Evolutionary conservation across 768 basidiomycete genomes (phyloP).

Genomic region (Tricholoma flavovirens): DNA sequence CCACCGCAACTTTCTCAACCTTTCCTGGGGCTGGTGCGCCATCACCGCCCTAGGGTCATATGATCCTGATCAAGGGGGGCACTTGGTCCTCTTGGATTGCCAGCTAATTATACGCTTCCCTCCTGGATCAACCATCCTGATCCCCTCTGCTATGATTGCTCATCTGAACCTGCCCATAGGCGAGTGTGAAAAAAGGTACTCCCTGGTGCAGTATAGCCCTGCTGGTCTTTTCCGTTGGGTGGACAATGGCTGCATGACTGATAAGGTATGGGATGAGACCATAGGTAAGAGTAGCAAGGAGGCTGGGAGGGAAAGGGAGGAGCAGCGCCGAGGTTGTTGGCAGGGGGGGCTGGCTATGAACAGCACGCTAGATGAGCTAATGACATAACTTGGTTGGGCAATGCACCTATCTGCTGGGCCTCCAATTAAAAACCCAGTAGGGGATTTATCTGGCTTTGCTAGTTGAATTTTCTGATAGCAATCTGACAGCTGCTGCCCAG

Average conservation of each 20-base stretch:
- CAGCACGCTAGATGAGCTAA: neutral
- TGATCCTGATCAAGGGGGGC: neutral
- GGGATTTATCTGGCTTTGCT: no score
- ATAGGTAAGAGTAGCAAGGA: neutral
- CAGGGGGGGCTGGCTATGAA: neutral
- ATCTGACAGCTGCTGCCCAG: no score
- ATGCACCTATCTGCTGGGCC: no score
- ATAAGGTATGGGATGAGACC: neutral
- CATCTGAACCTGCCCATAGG: neutral
- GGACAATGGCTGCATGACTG: neutral
- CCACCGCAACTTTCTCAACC: neutral
- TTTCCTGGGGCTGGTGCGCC: neutral
- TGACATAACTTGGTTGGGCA: no score
- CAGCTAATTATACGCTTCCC: neutral
- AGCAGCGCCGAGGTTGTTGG: neutral
- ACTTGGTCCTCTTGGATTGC: slow-evolving; percentile 2
- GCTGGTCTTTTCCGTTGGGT: slow-evolving; percentile 1
- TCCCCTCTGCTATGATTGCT: slow-evolving; percentile 1
- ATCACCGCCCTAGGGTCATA: neutral
- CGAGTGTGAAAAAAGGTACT: neutral
- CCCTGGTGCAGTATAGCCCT: neutral
- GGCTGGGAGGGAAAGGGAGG: neutral
- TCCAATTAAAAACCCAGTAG: no score
- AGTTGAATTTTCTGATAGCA: no score
- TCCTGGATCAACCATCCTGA: neutral